Base-by-base conservation (phyloP, 805 yeast species). In the Sugiyamaella floridensis region DNA sequence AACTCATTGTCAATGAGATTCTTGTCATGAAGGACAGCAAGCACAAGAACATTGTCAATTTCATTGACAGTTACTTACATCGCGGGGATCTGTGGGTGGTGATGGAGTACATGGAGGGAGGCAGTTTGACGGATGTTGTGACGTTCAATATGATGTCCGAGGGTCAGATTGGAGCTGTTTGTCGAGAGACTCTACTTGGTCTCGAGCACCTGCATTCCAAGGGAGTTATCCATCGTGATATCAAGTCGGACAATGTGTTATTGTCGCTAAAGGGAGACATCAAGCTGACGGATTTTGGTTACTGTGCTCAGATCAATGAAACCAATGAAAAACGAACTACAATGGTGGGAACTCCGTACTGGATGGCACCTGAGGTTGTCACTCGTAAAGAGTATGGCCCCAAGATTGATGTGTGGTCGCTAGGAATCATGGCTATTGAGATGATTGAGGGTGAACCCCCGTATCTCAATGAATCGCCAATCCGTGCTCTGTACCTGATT, bases 61-160 rank as follows among this genome's bases (percentile, higher is more conserved):
- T 88, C 69, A 71, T 93, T 55, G 98, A 92, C 65, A 89, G 97
- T 0, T 95, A 88, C 64, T 71, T 92, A 57, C 57, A 57, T 16
- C 77, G 89, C 51, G 88, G 89, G 3, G 97, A 93, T 63, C 74
- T 93, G 55, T 92, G 98, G 97, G 99, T 93, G n/a, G 86, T 95
- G 32, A 93, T 93, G 99, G 99, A 93, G 69, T 95, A 83, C 67
- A 93, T 93, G 99, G 97, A 95, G 71, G 99, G 99, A 51, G 99
- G 99, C 1, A 86, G 97, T 4, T 74, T 93, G 60, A 93, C 98
- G 0, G 99, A 93, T 71, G 87, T 95, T 42, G 90, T 95, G 64
- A 96, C 89, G 52, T 87, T 89, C 70, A 90, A 90, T 67, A 83
- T 53, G 67, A 71, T 93, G 60, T 78, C 79, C 15, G 99, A 93